Conservation (phyloP, 305 asterid genomes). For the Fraxinus sp. region DNA sequence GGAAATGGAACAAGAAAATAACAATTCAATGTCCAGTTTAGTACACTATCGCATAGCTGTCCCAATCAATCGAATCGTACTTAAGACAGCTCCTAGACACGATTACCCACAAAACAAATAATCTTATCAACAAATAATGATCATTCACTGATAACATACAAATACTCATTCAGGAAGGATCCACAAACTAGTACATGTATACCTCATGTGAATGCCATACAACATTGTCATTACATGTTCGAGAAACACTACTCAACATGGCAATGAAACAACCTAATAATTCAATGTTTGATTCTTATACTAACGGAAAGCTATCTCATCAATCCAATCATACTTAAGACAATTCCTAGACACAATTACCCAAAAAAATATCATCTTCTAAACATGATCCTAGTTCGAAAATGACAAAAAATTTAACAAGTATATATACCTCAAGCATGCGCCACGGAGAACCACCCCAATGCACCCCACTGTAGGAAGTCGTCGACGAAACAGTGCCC, state of each 20-base stretch:
- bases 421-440: slow-evolving; percentile 48
- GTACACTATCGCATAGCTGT: background rate
- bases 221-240: background rate
- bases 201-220: background rate
- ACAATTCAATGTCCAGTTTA: background rate
- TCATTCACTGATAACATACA: background rate
- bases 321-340: background rate
- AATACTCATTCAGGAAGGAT: background rate
- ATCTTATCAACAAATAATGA: background rate
- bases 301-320: background rate
- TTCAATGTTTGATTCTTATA: background rate
- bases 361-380: background rate
- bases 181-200: background rate
- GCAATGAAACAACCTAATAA: background rate
- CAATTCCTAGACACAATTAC: background rate
- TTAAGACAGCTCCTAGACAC: background rate
- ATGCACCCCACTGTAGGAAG: slow-evolving; percentile 26
- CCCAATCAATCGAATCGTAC: background rate
- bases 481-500: slow-evolving; percentile 36
- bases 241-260: background rate
- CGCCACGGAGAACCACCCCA: slow-evolving; percentile 63
- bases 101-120: background rate
- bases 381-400: background rate
- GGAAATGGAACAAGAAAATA: background rate
- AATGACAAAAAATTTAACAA: background rate